Evolutionary conservation across 1,284 basidiomycete genomes (phyloP).

Genomic region (Malassezia sp.): DNA sequence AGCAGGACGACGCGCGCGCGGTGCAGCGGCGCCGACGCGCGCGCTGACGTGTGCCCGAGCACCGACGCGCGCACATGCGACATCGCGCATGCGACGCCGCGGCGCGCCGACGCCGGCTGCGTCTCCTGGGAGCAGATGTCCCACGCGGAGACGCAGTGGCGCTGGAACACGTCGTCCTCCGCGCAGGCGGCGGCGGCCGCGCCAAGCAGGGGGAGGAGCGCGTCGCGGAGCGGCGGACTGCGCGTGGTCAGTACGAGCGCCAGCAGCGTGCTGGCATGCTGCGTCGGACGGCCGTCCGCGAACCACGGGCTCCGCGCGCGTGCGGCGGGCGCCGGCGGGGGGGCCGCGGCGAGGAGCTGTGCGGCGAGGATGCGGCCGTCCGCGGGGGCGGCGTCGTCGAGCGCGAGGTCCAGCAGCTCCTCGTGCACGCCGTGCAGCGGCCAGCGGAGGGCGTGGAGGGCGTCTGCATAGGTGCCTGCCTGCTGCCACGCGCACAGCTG

Average conservation of each 20-base stretch:
- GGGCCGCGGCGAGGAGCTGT: too few species aligned
- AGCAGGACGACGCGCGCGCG: background rate
- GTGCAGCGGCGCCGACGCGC: too few species aligned
- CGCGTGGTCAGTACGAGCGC: constrained; percentile 6
- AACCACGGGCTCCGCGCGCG: too few species aligned
- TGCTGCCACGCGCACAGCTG: too few species aligned
- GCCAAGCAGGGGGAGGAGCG: constrained; percentile 21
- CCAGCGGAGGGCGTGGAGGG: background rate
- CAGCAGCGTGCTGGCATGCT: constrained; percentile 1
- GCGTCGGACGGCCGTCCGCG: too few species aligned
- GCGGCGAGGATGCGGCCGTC: constrained; percentile 8
- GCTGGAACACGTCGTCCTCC: background rate
- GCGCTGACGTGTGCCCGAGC: too few species aligned
- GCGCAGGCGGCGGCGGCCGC: background rate
- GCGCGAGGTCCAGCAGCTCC: background rate
- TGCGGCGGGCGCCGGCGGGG: too few species aligned
- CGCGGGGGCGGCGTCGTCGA: background rate
- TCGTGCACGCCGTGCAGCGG: background rate
- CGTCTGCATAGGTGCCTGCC: too few species aligned
- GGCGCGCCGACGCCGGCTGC: constrained; percentile 1
- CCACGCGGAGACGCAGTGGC: constrained; percentile 4
- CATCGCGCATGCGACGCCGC: constrained; percentile 7
- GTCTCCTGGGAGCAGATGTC: constrained; percentile 4
- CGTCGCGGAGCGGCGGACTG: constrained; percentile 23
- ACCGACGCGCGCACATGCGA: background rate